Evolutionary conservation across 805 yeast species (phyloP).

Genomic region (Lachancea cidri): DNA sequence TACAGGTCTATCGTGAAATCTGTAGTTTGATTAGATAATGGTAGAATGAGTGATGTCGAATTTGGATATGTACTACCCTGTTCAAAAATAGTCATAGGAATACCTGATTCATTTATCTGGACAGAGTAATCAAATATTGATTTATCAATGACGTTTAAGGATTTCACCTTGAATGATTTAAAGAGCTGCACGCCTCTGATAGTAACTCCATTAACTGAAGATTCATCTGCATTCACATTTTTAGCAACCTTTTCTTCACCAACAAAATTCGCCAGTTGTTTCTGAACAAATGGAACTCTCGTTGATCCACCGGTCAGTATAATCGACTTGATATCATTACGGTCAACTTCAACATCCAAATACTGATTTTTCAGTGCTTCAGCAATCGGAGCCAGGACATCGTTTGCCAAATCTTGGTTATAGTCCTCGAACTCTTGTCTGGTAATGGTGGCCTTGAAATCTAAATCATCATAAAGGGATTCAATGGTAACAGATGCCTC

Average conservation of each 20-base stretch:
- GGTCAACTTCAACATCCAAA: slow-evolving; percentile 21
- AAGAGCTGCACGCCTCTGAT: slow-evolving; percentile 72
- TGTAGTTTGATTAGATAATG: slow-evolving; percentile 31
- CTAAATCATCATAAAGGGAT: slow-evolving; percentile 65
- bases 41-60: slow-evolving; percentile 29
- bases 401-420: slow-evolving; percentile 37
- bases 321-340: slow-evolving; percentile 52
- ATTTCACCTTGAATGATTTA: slow-evolving; percentile 57
- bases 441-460: slow-evolving; percentile 60
- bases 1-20: slow-evolving; percentile 34
- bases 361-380: slow-evolving; percentile 42
- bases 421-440: slow-evolving; percentile 77
- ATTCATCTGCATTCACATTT: slow-evolving; percentile 92
- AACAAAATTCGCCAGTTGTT: slow-evolving; percentile 46
- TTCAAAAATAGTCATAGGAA: slow-evolving; percentile 39
- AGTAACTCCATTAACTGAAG: slow-evolving; percentile 88
- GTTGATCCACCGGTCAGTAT: slow-evolving; percentile 88
- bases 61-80: slow-evolving; percentile 38
- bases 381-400: slow-evolving; percentile 50
- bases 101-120: slow-evolving; percentile 25
- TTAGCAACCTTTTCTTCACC: slow-evolving; percentile 64
- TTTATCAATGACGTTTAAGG: slow-evolving; percentile 52
- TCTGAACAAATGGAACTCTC: slow-evolving; percentile 83
- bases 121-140: slow-evolving; percentile 46
- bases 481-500: slow-evolving; percentile 79